Percentiles rank a stretch among this genome's conserved stretches.
Evolutionary conservation across 495 filamentous ascomycete species (phyloP).

Genomic region (Collariella sp.): DNA sequence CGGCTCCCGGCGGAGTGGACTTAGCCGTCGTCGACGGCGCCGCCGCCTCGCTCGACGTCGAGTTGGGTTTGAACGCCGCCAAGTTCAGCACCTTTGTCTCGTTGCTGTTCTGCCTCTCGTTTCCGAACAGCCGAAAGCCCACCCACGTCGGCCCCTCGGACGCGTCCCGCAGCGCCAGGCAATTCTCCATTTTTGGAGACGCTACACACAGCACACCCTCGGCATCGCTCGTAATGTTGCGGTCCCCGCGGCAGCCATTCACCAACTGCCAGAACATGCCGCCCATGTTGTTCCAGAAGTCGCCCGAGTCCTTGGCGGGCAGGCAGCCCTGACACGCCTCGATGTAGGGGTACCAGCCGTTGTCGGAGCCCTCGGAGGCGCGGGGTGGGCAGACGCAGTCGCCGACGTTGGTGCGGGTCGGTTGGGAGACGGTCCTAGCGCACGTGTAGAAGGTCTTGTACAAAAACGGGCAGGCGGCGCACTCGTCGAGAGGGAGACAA

Average conservation of each 20-base stretch:
- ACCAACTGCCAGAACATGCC: too few relatives aligned
- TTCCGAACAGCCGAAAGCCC: neutral
- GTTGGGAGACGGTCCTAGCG: neutral
- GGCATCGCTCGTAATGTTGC: neutral
- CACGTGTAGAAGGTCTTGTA: too few relatives aligned
- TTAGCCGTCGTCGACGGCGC: neutral
- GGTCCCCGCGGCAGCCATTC: too few relatives aligned
- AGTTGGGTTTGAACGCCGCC: neutral
- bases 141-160: neutral
- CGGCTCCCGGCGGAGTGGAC: neutral
- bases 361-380: neutral
- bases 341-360: too few relatives aligned
- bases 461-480: too few relatives aligned
- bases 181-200: neutral
- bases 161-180: neutral
- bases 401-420: neutral
- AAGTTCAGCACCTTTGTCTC: neutral
- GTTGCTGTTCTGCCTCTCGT: neutral
- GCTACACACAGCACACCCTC: neutral
- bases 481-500: neutral
- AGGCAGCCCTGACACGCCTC: too few relatives aligned
- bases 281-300: neutral
- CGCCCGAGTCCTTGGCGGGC: too few relatives aligned
- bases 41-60: neutral
- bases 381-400: neutral